Conservation (phyloP, 345 rosid species). For the Erodium maritimum region DNA sequence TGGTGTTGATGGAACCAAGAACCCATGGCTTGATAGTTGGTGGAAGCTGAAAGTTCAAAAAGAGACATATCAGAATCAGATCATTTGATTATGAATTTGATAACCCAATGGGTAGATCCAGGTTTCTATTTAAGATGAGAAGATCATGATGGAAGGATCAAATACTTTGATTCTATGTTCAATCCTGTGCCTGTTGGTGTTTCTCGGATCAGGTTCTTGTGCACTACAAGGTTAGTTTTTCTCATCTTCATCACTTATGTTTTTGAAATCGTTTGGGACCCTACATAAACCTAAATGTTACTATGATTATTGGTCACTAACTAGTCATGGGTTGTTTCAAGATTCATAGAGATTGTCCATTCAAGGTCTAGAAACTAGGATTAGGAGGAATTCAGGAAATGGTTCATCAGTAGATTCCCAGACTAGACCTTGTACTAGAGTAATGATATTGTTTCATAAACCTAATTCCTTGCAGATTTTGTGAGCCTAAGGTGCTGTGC, state of each 20-base stretch:
- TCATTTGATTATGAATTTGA: slow-evolving; percentile 13
- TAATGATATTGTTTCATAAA: neutral
- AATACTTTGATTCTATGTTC: slow-evolving; percentile 10
- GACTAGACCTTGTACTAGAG: neutral
- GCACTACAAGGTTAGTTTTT: slow-evolving; percentile 34
- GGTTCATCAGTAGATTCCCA: neutral
- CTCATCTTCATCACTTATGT: neutral
- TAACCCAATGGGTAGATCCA: slow-evolving; percentile 18
- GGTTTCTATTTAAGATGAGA: slow-evolving; percentile 18
- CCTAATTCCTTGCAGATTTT: slow-evolving; percentile 26
- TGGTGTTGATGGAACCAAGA: slow-evolving; percentile 1
- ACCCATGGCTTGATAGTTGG: too few species aligned
- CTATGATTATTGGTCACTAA: too few species aligned
- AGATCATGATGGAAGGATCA: slow-evolving; percentile 35
- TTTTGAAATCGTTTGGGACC: neutral
- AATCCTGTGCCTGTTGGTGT: slow-evolving; percentile 19
- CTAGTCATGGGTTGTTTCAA: too few species aligned
- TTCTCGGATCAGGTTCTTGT: slow-evolving; percentile 16
- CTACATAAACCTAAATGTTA: neutral
- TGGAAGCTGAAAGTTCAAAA: too few species aligned
- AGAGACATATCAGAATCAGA: too few species aligned
- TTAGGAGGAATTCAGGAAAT: neutral
- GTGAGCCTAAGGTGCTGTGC: slow-evolving; percentile 53
- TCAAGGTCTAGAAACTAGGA: too few species aligned
- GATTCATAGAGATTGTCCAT: too few species aligned